Evolutionary conservation across 2,329 filamentous ascomycete species (phyloP).

Genomic region (Coniella lustricola): DNA sequence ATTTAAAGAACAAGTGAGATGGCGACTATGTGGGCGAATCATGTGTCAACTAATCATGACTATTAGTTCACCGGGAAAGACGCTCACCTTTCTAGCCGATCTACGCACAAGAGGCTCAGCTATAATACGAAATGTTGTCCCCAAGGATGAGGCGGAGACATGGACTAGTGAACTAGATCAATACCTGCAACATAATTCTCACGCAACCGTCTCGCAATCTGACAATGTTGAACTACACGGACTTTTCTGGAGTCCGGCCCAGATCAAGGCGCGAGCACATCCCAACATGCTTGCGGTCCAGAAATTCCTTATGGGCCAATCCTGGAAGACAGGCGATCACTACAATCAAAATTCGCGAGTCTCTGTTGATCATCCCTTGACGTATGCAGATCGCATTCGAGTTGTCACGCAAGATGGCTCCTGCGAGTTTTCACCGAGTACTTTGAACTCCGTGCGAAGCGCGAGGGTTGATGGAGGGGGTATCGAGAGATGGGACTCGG

Average conservation of each 20-base stretch:
- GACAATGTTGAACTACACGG: conserved; percentile 28
- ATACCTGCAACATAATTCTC: conserved; percentile 46
- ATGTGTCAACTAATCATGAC: not conserved
- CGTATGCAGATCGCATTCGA: conserved; percentile 55
- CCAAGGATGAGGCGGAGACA: conserved; percentile 22
- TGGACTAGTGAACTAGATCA: conserved; percentile 45
- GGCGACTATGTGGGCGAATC: too few species aligned
- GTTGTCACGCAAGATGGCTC: conserved; percentile 27
- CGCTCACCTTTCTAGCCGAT: conserved; percentile 21
- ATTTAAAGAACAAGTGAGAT: too few species aligned
- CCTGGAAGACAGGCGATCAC: conserved; percentile 47
- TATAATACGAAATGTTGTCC: conserved; percentile 27
- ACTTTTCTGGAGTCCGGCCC: conserved; percentile 34
- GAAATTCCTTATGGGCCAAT: conserved; percentile 39
- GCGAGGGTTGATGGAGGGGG: conserved; percentile 59
- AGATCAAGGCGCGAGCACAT: conserved; percentile 33
- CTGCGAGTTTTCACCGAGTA: conserved; percentile 13
- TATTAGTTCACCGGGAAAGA: not conserved
- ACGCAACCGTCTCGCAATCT: conserved; percentile 24
- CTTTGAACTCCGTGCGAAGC: conserved; percentile 31
- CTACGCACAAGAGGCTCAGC: conserved; percentile 27
- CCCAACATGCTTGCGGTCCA: conserved; percentile 32
- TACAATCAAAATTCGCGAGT: conserved; percentile 41
- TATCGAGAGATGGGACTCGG: conserved; percentile 59
- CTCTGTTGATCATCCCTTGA: conserved; percentile 37